These are phyloP conservation scores for Colletotrichum lupini DNA, from an alignment of 2,329 filamentous ascomycete genomes.

Conservation along the genomic window DNA sequence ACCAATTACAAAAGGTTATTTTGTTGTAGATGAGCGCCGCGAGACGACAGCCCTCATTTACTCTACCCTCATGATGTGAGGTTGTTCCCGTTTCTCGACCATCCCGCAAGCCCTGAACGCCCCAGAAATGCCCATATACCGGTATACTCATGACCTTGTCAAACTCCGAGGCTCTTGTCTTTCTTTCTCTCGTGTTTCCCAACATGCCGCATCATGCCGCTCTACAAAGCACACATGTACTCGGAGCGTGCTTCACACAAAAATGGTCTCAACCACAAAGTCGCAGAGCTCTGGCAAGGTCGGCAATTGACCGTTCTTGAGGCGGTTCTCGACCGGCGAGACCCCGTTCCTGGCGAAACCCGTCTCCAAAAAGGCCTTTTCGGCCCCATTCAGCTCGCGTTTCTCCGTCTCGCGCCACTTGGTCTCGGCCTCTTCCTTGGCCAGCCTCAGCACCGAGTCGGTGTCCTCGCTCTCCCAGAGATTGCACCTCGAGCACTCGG, in stretches of 20 bases:
- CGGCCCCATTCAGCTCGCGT: constrained; percentile 63
- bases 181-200: not conserved
- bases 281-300: constrained; percentile 58
- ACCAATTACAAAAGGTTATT: constrained; percentile 1
- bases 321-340: constrained; percentile 45
- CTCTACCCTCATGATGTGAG: not conserved
- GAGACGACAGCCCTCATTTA: not conserved
- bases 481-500: constrained; percentile 84
- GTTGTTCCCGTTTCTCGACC: not conserved
- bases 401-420: constrained; percentile 77
- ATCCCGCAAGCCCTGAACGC: not conserved
- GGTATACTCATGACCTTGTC: not conserved
- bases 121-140: not conserved
- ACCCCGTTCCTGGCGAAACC: constrained; percentile 51
- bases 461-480: constrained; percentile 81
- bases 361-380: constrained; percentile 68
- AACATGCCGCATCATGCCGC: too few species aligned
- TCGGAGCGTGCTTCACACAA: constrained; percentile 44
- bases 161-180: not conserved
- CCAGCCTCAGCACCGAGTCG: constrained; percentile 74
- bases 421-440: constrained; percentile 77
- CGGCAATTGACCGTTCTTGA: constrained; percentile 49
- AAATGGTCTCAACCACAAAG: constrained; percentile 55
- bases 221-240: not conserved
- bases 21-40: not conserved